phyloP scores from a whole-genome alignment of 306 rosid genomes.

The Boehmeria nivea region DNA sequence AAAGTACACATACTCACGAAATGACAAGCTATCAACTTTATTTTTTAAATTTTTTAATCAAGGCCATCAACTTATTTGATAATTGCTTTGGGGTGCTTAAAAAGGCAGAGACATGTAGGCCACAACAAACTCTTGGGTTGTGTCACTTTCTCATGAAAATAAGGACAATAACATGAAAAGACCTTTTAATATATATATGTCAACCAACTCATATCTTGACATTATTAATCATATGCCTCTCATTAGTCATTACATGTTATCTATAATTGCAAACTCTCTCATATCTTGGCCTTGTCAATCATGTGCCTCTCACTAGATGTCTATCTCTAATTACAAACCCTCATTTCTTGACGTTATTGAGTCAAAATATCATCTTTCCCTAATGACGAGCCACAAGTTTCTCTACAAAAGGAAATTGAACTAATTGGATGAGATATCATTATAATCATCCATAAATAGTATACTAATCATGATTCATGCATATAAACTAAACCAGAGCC shows the following conservation, averaged over 20 bases:
- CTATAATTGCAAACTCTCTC: neutral
- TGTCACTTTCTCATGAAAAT: conserved; percentile 9
- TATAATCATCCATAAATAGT: neutral
- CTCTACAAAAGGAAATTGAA: neutral
- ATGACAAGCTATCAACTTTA: neutral
- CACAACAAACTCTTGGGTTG: neutral
- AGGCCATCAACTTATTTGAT: neutral
- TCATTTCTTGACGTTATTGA: too few species aligned
- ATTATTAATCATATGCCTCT: conserved; percentile 3
- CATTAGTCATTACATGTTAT: neutral
- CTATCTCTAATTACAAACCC: neutral
- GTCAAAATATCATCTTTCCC: neutral
- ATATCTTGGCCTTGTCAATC: neutral
- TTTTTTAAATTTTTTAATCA: too few species aligned
- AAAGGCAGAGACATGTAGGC: conserved; percentile 15
- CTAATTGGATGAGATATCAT: neutral
- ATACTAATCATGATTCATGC: neutral
- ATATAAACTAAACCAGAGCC: too few species aligned
- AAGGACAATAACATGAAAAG: too few species aligned
- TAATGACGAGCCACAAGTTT: too few species aligned
- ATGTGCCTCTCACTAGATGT: neutral
- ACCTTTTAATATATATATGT: too few species aligned
- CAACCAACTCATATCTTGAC: neutral
- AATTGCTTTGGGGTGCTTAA: neutral
- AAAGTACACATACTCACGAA: neutral